phyloP scores from a whole-genome alignment of 2,329 filamentous ascomycete species.

The Apiospora kogelbergensis region DNA sequence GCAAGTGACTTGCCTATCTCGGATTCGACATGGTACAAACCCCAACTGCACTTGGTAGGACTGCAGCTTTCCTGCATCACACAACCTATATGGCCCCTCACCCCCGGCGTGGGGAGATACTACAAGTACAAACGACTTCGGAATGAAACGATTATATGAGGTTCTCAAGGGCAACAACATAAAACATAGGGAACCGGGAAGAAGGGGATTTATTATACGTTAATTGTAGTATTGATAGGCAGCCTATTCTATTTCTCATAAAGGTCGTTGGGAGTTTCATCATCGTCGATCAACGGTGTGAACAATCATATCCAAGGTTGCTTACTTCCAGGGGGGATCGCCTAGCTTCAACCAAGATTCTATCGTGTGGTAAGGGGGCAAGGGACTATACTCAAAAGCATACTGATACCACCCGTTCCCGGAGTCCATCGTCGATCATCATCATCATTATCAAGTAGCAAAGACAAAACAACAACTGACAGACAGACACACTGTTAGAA shows the following conservation, averaged over 20 bases:
- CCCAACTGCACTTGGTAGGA: no score
- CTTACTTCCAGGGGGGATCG: not conserved
- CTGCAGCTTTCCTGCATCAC: no score
- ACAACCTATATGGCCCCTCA: no score
- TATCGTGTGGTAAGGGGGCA: not conserved
- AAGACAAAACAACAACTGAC: not conserved
- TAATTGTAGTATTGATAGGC: not conserved
- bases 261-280: not conserved
- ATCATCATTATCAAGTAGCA: not conserved
- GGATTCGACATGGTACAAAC: no score
- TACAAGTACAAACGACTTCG: no score
- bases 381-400: no score
- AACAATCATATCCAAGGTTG: not conserved
- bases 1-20: no score
- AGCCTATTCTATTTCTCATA: not conserved
- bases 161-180: not conserved
- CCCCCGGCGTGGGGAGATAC: no score
- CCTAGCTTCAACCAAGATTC: not conserved
- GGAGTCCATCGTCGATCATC: not conserved
- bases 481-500: not conserved
- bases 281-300: not conserved
- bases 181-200: not conserved
- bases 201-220: not conserved
- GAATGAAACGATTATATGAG: no score
- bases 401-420: not conserved